phyloP scores from a whole-genome alignment of 495 filamentous ascomycete species.

The Tuber calosporum region DNA sequence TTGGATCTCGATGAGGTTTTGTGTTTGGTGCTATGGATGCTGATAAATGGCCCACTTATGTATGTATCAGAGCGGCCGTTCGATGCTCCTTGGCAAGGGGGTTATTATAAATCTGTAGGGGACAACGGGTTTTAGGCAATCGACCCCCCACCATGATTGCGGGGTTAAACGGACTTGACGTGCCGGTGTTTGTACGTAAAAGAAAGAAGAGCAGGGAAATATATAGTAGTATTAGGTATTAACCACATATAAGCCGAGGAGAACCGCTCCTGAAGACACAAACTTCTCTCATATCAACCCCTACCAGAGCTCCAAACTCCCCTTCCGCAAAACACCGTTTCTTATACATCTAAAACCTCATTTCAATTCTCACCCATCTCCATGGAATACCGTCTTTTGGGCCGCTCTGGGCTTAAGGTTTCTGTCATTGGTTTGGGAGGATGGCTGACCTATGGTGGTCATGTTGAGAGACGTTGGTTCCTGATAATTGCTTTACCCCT shows the following conservation, averaged over 20 bases:
- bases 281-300: not conserved
- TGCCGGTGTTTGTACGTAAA: not conserved
- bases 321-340: not conserved
- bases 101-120: not conserved
- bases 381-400: slow-evolving; percentile 71
- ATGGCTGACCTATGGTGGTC: slow-evolving; percentile 72
- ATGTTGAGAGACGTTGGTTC: slow-evolving; percentile 58
- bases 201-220: not conserved
- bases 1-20: not conserved
- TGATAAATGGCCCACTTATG: not conserved
- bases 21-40: not conserved
- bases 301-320: not conserved
- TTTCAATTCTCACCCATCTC: not conserved
- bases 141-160: not conserved
- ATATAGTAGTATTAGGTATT: not conserved
- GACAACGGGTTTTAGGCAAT: not conserved
- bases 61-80: not conserved
- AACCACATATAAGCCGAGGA: not conserved
- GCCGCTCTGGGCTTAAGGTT: slow-evolving; percentile 66
- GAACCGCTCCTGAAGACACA: not conserved
- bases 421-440: slow-evolving; percentile 67
- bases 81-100: not conserved
- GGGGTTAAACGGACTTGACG: not conserved
- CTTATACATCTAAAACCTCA: not conserved
- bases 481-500: slow-evolving; percentile 3